Conservation (phyloP, 2,329 filamentous ascomycete genomes). For the Elsinoe arachidis region DNA sequence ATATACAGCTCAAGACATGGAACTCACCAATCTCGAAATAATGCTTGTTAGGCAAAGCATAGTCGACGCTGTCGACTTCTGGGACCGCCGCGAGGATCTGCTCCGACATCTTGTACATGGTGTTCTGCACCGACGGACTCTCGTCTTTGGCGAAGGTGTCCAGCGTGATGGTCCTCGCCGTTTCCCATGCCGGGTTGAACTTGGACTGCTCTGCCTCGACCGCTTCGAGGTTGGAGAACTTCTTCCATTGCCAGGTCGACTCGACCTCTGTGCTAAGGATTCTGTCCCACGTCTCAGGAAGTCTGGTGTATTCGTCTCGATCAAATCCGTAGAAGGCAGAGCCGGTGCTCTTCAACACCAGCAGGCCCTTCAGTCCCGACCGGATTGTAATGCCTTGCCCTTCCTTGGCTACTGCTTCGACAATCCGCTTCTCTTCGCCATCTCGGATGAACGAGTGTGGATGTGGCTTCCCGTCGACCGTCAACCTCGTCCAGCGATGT, state of each 20-base stretch:
- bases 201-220: conserved; percentile 55
- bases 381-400: conserved; percentile 63
- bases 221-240: conserved; percentile 56
- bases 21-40: conserved; percentile 87
- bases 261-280: conserved; percentile 93
- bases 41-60: conserved; percentile 92
- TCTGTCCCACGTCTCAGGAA: conserved; percentile 86
- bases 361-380: conserved; percentile 70
- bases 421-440: conserved; percentile 75
- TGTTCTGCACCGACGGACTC: conserved; percentile 88
- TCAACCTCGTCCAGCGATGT: conserved; percentile 87
- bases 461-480: conserved; percentile 78
- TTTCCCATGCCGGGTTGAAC: conserved; percentile 73
- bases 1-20: neutral
- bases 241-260: conserved; percentile 75
- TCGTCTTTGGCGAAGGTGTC: conserved; percentile 83
- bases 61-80: conserved; percentile 63
- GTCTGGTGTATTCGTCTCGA: conserved; percentile 83
- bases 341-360: conserved; percentile 92
- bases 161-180: conserved; percentile 76
- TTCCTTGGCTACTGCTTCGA: conserved; percentile 61
- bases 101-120: conserved; percentile 98
- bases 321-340: conserved; percentile 94
- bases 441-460: conserved; percentile 93
- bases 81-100: conserved; percentile 71